Evolutionary conservation across 768 basidiomycete genomes (phyloP), one percentile per base, ranked within the genome.

Genomic region (Fistulinella prunicolor): DNA sequence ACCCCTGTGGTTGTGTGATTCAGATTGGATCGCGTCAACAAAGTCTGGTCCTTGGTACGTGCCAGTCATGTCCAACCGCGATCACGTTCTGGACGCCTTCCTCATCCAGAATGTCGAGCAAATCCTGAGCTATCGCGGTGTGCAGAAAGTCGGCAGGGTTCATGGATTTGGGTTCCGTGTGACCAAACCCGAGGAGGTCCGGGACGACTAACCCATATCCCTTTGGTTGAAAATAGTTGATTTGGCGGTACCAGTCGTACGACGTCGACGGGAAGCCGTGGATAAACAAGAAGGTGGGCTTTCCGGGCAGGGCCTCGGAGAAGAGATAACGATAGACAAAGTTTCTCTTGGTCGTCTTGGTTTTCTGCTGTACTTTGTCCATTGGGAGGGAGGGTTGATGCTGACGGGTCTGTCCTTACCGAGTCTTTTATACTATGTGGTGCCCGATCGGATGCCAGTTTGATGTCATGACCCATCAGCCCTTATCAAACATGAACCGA

Each of bases 111-210:
- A 75, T 65, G 22, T 73, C 72, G 3, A 73, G 3, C 13, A 73
- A 38, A 38, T 75, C 74, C 37, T 59, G 57, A 4, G 41, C 62
- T 9, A 71, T 32, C 9, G 55, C 53, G 9, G 60, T 57, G 17
- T 55, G 58, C 21, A 55, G 36, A 42, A 72, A 73, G 12, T 59
- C 51, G 10, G 47, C 43, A 10, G 59, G 48, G 35, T 70, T 63
- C 0, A 43, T 50, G 8, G 76, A 69, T 55, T 76, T 78, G 49
- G 69, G 68, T 40, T 57, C 59, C 3, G 79, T 77, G 19, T 57
- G 68, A 14, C 75, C 77, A 29, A 66, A 70, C 6, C 78, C 77
- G 13, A 79, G 68, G 53, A 76, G 68, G 55, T 79, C 78, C 0
- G 77, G 77, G 14, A 67, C 72, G 41, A 80, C 57, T 13, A 77